Percentiles rank a stretch among this genome's conserved stretches.
Evolutionary conservation across 2,329 filamentous ascomycete genomes (phyloP).

Genomic region (Fusarium compactum): DNA sequence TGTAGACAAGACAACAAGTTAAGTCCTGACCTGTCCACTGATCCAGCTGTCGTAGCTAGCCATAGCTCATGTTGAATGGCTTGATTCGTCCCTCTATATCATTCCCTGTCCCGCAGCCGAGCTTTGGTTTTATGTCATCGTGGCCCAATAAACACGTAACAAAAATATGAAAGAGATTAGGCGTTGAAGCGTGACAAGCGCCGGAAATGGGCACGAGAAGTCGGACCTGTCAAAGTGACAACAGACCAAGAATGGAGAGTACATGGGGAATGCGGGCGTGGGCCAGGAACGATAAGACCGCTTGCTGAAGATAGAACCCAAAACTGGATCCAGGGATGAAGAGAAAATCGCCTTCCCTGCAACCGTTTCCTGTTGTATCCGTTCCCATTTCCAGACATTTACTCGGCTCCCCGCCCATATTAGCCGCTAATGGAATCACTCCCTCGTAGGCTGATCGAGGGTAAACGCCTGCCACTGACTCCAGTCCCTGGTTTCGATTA

Average conservation of each 20-base stretch:
- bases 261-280: slow-evolving; percentile 7
- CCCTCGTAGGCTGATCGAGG: slow-evolving; percentile 16
- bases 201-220: slow-evolving; percentile 1
- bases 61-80: slow-evolving; percentile 54
- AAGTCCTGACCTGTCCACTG: slow-evolving; percentile 18
- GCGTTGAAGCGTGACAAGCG: slow-evolving; percentile 1
- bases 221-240: background rate
- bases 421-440: slow-evolving; percentile 12
- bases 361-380: slow-evolving; percentile 27
- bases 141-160: slow-evolving; percentile 28
- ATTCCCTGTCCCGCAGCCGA: slow-evolving; percentile 43
- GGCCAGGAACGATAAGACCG: slow-evolving; percentile 20
- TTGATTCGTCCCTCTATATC: slow-evolving; percentile 38
- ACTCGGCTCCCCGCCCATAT: slow-evolving; percentile 16
- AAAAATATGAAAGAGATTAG: slow-evolving; percentile 3
- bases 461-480: slow-evolving; percentile 18
- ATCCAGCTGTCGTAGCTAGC: slow-evolving; percentile 32
- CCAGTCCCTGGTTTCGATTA: slow-evolving; percentile 19
- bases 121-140: slow-evolving; percentile 42
- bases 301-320: slow-evolving; percentile 30
- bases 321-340: slow-evolving; percentile 22
- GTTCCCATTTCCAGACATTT: slow-evolving; percentile 24
- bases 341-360: slow-evolving; percentile 29
- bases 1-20: slow-evolving; percentile 16
- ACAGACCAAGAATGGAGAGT: background rate